Percentiles rank a stretch among this genome's conserved stretches.
phyloP scores from a whole-genome alignment of 495 filamentous ascomycete genomes.

The Tuber melanosporum region DNA sequence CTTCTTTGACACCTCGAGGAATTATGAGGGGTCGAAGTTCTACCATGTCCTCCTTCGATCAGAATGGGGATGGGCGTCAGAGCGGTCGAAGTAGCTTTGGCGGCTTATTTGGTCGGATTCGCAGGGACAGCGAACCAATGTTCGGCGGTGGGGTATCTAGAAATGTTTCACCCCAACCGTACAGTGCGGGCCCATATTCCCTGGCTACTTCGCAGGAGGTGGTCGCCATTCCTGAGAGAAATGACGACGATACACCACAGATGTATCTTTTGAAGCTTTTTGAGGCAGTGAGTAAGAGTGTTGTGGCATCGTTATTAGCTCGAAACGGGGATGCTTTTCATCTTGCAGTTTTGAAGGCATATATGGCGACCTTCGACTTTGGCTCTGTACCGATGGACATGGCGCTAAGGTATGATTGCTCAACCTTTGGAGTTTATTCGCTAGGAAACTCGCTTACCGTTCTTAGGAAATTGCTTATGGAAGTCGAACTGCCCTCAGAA shows the following conservation, averaged over 20 bases:
- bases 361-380: constrained; percentile 90
- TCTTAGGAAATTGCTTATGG: constrained; percentile 80
- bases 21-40: constrained; percentile 67
- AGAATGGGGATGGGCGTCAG: constrained; percentile 51
- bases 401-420: constrained; percentile 55
- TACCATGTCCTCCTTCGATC: constrained; percentile 69
- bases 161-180: constrained; percentile 38
- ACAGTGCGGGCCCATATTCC: constrained; percentile 19
- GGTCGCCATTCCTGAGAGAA: constrained; percentile 62
- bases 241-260: constrained; percentile 83
- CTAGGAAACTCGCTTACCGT: constrained; percentile 6
- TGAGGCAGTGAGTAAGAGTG: constrained; percentile 65
- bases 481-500: constrained; percentile 91
- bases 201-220: constrained; percentile 49
- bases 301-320: constrained; percentile 72
- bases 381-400: constrained; percentile 97
- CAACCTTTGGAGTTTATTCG: neutral
- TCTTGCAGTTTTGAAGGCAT: constrained; percentile 75
- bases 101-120: constrained; percentile 61
- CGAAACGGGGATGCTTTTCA: constrained; percentile 80
- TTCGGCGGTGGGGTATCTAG: constrained; percentile 26
- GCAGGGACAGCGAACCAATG: constrained; percentile 39
- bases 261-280: constrained; percentile 80
- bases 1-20: constrained; percentile 49
- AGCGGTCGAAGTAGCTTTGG: constrained; percentile 80